Evolutionary conservation across 108 stramenopile species (phyloP).

Genomic region (Skeletonema menzelii): DNA sequence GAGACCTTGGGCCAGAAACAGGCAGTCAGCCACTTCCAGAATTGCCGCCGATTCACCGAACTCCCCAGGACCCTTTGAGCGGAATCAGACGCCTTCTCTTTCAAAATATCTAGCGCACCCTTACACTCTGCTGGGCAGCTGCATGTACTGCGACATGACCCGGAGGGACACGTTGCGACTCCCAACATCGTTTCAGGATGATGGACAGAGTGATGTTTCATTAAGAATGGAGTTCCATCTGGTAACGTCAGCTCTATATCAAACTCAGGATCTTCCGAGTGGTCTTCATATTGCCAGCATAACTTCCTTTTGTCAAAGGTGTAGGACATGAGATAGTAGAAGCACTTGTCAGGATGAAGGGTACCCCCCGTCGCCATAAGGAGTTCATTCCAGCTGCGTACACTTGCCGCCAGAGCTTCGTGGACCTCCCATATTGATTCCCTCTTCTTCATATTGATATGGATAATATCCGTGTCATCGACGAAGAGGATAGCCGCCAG

Average conservation of each 20-base stretch:
- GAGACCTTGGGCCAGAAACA: no score
- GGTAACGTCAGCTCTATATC: not conserved
- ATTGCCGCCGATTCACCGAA: no score
- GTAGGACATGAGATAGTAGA: not conserved
- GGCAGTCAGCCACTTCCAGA: no score
- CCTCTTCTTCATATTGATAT: constrained; percentile 4
- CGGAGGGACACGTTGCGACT: not conserved
- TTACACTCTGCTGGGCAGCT: not conserved
- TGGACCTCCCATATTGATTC: not conserved
- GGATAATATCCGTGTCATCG: constrained; percentile 13
- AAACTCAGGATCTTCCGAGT: not conserved
- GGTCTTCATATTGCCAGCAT: not conserved
- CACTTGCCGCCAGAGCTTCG: not conserved
- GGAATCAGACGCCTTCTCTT: no score
- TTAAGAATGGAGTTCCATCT: not conserved
- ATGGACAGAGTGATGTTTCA: not conserved
- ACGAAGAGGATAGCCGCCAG: constrained; percentile 12
- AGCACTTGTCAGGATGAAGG: not conserved
- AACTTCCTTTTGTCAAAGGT: not conserved
- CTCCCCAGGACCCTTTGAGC: no score
- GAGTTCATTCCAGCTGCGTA: not conserved
- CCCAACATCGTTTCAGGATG: not conserved
- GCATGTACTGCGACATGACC: not conserved
- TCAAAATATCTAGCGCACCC: no score
- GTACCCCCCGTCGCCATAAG: not conserved